Conservation (phyloP, 192 early-diverging fungal species). For the Dissophora globulifera region DNA sequence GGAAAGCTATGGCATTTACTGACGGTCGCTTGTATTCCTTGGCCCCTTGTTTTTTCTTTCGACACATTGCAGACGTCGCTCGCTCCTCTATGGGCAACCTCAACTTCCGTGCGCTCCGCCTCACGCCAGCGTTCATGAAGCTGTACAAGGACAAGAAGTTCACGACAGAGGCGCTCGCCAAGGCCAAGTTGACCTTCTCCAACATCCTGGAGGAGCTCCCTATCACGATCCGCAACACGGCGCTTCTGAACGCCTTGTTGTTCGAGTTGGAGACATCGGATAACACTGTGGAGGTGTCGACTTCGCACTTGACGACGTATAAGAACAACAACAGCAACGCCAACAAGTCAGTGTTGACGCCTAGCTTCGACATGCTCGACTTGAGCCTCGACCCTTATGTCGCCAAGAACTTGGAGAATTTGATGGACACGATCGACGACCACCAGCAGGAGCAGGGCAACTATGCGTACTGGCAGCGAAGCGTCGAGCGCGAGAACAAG, state of each 20-base stretch:
- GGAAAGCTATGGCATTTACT: background rate
- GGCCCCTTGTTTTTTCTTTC: too few relatives aligned
- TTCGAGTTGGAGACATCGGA: conserved; percentile 68
- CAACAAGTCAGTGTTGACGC: conserved; percentile 59
- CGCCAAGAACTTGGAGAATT: conserved; percentile 86
- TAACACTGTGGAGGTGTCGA: conserved; percentile 62
- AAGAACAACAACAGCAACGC: conserved; percentile 41
- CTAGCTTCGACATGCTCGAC: conserved; percentile 79
- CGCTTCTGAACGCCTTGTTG: conserved; percentile 81
- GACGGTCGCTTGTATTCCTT: too few relatives aligned
- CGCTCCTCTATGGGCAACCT: conserved; percentile 88
- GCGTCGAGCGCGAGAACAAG: conserved; percentile 86
- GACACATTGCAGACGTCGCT: conserved; percentile 69
- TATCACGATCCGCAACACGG: conserved; percentile 86
- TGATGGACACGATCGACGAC: conserved; percentile 88
- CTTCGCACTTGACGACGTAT: conserved; percentile 71
- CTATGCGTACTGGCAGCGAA: conserved; percentile 96
- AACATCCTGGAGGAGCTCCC: conserved; percentile 93
- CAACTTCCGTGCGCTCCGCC: conserved; percentile 86
- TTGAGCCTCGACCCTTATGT: conserved; percentile 85
- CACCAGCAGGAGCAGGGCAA: conserved; percentile 91
- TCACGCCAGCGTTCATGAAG: conserved; percentile 87
- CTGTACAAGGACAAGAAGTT: conserved; percentile 86
- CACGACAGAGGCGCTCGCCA: conserved; percentile 80
- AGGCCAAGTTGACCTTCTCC: conserved; percentile 83